Evolutionary conservation across 192 early-diverging fungal genomes (phyloP).

Genomic region (Rhizoclosmatium sp.): DNA sequence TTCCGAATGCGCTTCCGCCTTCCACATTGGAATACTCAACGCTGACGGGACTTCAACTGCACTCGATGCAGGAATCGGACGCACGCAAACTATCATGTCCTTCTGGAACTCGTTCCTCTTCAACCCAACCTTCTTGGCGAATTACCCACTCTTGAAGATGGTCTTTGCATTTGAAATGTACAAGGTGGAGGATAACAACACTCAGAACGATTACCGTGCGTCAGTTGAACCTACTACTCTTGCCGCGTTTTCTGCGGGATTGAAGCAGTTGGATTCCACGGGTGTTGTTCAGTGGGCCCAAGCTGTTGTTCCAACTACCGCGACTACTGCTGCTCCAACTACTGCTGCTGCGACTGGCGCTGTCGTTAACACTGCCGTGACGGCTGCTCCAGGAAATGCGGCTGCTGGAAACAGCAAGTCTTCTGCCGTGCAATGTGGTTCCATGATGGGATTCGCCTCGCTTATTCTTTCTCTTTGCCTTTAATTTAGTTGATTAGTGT

Average conservation of each 20-base stretch:
- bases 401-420: neutral
- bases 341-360: neutral
- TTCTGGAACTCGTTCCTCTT: conserved; percentile 41
- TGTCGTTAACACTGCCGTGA: neutral
- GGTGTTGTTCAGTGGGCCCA: conserved; percentile 19
- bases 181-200: conserved; percentile 30
- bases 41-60: neutral
- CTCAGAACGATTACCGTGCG: conserved; percentile 31
- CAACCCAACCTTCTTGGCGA: conserved; percentile 10
- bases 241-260: conserved; percentile 1
- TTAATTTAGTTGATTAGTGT: no score
- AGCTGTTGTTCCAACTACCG: neutral
- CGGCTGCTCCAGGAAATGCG: neutral
- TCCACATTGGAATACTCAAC: conserved; percentile 8
- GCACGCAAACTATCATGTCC: conserved; percentile 4
- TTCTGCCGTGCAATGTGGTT: no score
- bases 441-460: no score
- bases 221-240: conserved; percentile 30
- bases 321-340: neutral
- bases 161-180: conserved; percentile 36
- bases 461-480: no score
- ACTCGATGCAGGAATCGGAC: conserved; percentile 1
- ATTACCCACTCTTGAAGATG: conserved; percentile 38
- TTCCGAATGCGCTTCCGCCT: conserved; percentile 27
- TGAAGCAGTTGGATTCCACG: neutral